These are phyloP conservation scores for Eucalyptus tenuipes DNA, from an alignment of 345 rosid species.

Conservation along the genomic window DNA sequence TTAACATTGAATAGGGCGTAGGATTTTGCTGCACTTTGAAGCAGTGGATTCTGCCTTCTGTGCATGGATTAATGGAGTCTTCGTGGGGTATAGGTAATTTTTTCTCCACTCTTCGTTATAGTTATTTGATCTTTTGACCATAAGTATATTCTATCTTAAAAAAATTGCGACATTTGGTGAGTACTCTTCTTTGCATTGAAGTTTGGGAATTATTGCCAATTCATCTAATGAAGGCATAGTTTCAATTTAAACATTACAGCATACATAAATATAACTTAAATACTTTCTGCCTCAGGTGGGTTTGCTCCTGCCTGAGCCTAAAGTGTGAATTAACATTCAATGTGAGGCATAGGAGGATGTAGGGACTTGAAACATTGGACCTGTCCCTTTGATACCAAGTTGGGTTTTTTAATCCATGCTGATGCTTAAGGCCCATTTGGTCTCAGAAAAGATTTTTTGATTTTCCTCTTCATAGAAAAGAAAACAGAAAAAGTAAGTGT, in stretches of 20 bases:
- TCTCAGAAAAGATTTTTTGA: neutral
- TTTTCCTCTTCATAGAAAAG: neutral
- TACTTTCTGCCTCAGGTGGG: neutral
- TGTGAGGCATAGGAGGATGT: neutral
- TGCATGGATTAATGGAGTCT: conserved; percentile 83
- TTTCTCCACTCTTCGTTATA: neutral
- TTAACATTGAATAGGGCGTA: conserved; percentile 49
- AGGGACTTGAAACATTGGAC: neutral
- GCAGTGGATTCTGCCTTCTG: conserved; percentile 96
- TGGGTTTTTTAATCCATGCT: neutral
- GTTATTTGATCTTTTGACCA: neutral
- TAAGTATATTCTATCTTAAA: neutral
- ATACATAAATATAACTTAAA: neutral
- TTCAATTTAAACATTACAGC: neutral
- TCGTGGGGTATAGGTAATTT: conserved; percentile 82
- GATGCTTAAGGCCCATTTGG: neutral
- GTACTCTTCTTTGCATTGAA: neutral
- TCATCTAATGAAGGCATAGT: neutral
- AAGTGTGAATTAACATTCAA: neutral
- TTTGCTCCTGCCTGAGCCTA: neutral
- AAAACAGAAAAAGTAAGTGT: neutral
- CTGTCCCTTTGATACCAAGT: neutral
- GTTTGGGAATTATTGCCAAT: neutral
- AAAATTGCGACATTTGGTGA: neutral
- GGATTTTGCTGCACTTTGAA: conserved; percentile 93